These are phyloP conservation scores for Turnera subulata DNA, from an alignment of 345 rosid genomes.

Conservation along the genomic window DNA sequence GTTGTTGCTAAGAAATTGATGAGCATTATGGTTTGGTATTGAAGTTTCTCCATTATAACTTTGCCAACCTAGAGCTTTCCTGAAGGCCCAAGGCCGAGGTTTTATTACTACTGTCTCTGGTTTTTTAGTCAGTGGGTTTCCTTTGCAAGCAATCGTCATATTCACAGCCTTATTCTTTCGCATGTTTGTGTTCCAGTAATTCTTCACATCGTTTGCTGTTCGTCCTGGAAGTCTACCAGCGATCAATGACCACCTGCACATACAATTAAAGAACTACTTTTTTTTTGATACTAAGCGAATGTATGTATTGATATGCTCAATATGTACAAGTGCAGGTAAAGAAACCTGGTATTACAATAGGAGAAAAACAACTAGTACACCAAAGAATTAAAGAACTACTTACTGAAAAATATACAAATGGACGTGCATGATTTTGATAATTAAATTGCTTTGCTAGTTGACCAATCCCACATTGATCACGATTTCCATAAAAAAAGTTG, in stretches of 20 bases:
- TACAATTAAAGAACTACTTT: not conserved
- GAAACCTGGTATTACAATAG: not conserved
- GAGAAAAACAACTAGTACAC: too few species aligned
- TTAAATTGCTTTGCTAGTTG: too few species aligned
- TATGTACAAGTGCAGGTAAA: not conserved
- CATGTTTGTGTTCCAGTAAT: not conserved
- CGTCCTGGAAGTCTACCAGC: conserved; percentile 49
- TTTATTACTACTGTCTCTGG: not conserved
- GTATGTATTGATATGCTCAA: not conserved
- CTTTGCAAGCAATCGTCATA: not conserved
- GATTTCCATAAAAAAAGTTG: not conserved
- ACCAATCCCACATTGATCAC: too few species aligned
- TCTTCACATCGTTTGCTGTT: conserved; percentile 21
- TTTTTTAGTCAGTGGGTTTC: not conserved
- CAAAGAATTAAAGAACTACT: too few species aligned
- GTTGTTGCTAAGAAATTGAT: too few species aligned
- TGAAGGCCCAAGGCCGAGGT: not conserved
- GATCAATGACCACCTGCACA: conserved; percentile 39
- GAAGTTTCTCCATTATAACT: too few species aligned
- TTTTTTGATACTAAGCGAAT: too few species aligned
- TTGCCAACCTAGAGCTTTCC: not conserved
- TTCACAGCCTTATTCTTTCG: not conserved
- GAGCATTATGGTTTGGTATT: too few species aligned
- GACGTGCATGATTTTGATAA: too few species aligned
- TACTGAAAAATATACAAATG: too few species aligned